Conservation (phyloP, 202 grass and related monocot genomes). For the Eragrostis tef region DNA sequence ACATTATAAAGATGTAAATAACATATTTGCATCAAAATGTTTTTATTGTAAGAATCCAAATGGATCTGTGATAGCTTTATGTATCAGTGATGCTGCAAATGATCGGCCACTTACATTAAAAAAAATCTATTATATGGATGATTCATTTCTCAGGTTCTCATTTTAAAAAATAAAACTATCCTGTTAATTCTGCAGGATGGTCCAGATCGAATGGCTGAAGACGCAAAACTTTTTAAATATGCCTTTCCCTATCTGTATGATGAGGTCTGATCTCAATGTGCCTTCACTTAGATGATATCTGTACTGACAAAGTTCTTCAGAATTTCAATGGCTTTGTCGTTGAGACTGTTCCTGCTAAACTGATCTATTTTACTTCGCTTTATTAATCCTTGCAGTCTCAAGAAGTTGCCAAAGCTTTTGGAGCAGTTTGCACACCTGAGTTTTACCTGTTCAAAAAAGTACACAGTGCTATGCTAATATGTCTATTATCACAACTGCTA, state of each 20-base stretch:
- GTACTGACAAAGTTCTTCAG: not conserved
- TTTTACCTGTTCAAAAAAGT: conserved; percentile 97
- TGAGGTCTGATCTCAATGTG: conserved; percentile 51
- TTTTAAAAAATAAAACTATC: not conserved
- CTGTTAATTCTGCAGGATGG: conserved; percentile 64
- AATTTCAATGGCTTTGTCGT: not conserved
- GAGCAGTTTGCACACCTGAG: conserved; percentile 87
- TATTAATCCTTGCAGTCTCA: conserved; percentile 61
- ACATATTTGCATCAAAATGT: too few species aligned
- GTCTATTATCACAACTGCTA: not conserved
- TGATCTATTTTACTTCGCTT: conserved; percentile 4
- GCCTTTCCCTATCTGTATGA: conserved; percentile 90
- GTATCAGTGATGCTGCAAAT: too few species aligned
- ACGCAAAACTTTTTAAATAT: conserved; percentile 78
- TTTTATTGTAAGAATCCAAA: too few species aligned
- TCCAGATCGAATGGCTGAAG: conserved; percentile 72
- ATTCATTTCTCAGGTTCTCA: not conserved
- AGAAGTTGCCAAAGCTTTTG: conserved; percentile 84
- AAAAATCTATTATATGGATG: not conserved
- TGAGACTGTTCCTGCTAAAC: not conserved
- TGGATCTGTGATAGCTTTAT: too few species aligned
- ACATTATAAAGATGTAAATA: too few species aligned
- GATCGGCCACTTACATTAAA: too few species aligned
- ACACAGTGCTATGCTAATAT: not conserved
- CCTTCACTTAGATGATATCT: not conserved